These are phyloP conservation scores for Eucalyptus marginata DNA, from an alignment of 345 rosid species.

Conservation along the genomic window DNA sequence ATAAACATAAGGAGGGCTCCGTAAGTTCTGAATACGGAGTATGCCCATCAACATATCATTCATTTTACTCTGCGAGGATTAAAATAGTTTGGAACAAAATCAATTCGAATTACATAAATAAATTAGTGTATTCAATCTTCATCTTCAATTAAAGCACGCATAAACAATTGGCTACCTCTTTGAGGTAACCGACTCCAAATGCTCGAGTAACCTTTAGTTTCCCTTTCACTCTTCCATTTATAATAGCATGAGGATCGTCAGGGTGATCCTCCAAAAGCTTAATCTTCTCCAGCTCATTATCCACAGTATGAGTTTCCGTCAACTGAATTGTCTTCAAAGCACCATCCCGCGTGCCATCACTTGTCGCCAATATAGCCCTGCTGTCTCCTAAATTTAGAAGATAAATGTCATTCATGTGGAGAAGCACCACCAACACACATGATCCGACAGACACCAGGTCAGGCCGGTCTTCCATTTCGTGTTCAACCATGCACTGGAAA, in stretches of 20 bases:
- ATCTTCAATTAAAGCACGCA: not conserved
- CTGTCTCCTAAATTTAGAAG: slow-evolving; percentile 9
- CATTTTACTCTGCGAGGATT: not conserved
- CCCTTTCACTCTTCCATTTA: slow-evolving; percentile 5
- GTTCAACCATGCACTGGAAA: slow-evolving; percentile 1
- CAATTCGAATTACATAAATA: not conserved
- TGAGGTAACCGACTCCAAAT: slow-evolving; percentile 12
- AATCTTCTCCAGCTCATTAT: not conserved
- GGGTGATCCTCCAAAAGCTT: slow-evolving; percentile 7
- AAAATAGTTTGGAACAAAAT: not conserved
- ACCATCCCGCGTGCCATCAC: not conserved
- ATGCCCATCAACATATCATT: slow-evolving; percentile 13
- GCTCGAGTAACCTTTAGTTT: slow-evolving; percentile 8
- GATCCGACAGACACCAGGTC: slow-evolving; percentile 6
- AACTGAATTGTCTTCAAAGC: slow-evolving; percentile 1
- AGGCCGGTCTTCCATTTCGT: slow-evolving; percentile 10
- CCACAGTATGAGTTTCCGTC: slow-evolving; percentile 3
- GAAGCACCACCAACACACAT: slow-evolving; percentile 6
- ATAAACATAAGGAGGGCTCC: slow-evolving; percentile 7
- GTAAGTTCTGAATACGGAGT: not conserved
- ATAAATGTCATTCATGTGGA: slow-evolving; percentile 1
- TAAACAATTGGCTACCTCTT: not conserved
- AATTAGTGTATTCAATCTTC: not conserved
- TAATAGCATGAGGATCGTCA: not conserved
- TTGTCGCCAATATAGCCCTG: slow-evolving; percentile 3